A percentile compares a stretch with the other conserved stretches of the same genome.
These are phyloP conservation scores for Cylindrotheca fusiformis DNA, from an alignment of 108 stramenopile species.

Conservation along the genomic window DNA sequence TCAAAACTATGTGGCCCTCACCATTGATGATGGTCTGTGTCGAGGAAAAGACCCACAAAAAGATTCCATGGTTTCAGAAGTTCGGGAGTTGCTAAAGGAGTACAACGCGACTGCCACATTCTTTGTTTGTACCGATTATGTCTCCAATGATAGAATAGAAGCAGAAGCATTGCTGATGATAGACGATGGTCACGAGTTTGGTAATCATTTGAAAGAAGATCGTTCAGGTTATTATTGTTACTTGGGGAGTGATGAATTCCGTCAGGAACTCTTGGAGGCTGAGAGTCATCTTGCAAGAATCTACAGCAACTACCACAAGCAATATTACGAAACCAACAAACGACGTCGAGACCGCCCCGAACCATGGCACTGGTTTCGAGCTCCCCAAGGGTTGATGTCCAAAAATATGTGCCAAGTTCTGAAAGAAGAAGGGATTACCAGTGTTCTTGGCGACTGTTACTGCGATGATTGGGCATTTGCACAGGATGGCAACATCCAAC, in stretches of 20 bases:
- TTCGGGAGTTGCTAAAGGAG: not conserved
- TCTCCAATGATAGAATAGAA: not conserved
- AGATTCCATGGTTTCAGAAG: slow-evolving; percentile 6
- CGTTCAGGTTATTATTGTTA: not conserved
- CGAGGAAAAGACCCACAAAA: not conserved
- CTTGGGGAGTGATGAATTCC: not conserved
- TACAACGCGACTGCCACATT: slow-evolving; percentile 5
- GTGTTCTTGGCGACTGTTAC: slow-evolving; percentile 7
- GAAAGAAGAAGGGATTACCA: not conserved
- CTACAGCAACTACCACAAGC: not conserved
- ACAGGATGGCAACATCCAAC: too few relatives aligned
- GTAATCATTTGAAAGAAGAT: slow-evolving; percentile 12
- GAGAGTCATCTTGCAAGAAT: too few relatives aligned
- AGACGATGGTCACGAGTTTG: slow-evolving; percentile 2
- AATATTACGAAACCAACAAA: not conserved
- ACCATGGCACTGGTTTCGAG: slow-evolving; percentile 14
- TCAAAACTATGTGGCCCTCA: not conserved
- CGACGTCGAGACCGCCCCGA: too few relatives aligned
- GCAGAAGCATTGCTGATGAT: not conserved
- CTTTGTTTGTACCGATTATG: slow-evolving; percentile 13
- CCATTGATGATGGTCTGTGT: slow-evolving; percentile 11
- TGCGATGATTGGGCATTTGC: slow-evolving; percentile 16
- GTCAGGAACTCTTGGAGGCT: not conserved
- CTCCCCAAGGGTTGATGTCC: slow-evolving; percentile 10
- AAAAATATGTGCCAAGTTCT: slow-evolving; percentile 4